Evolutionary conservation across 257 asterid species (phyloP).

Genomic region (Scutellaria barbata): DNA sequence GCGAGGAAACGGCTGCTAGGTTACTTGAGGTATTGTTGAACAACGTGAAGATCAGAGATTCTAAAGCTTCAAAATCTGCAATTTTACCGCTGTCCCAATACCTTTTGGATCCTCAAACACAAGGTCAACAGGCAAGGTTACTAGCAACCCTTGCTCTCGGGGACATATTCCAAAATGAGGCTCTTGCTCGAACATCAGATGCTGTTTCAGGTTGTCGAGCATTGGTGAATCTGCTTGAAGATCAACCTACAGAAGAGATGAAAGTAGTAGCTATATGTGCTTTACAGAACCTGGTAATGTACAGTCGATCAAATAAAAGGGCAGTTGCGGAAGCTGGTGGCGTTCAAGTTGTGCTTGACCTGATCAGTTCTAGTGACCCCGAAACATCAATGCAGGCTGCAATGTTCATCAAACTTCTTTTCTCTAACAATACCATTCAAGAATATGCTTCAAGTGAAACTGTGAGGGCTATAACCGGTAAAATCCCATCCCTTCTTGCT

Average conservation of each 20-base stretch:
- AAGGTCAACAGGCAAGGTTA: slow-evolving; percentile 96
- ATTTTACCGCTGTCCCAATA: slow-evolving; percentile 94
- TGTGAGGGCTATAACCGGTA: slow-evolving; percentile 97
- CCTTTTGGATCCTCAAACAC: slow-evolving; percentile 98
- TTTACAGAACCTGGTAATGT: slow-evolving; percentile 94
- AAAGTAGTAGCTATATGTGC: slow-evolving; percentile 97
- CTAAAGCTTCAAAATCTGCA: slow-evolving; percentile 90
- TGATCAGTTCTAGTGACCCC: slow-evolving; percentile 90
- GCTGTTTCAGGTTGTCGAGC: slow-evolving; percentile 99
- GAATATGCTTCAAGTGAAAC: slow-evolving; percentile 99
- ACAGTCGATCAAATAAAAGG: slow-evolving; percentile 92
- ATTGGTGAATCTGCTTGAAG: slow-evolving; percentile 94
- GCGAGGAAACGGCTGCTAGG: slow-evolving; percentile 97
- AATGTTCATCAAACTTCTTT: slow-evolving; percentile 92
- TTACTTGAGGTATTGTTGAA: slow-evolving; percentile 90
- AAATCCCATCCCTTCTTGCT: slow-evolving; percentile 24
- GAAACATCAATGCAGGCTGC: slow-evolving; percentile 99
- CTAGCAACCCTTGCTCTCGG: slow-evolving; percentile 97
- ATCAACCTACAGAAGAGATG: slow-evolving; percentile 99
- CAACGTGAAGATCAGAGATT: slow-evolving; percentile 92
- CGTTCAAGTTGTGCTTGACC: slow-evolving; percentile 95
- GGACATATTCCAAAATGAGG: slow-evolving; percentile 93
- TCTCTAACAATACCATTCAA: slow-evolving; percentile 92
- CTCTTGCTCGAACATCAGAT: slow-evolving; percentile 90
- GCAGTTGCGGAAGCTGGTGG: slow-evolving; percentile 99